Percentiles rank a stretch among this genome's conserved stretches.
These are phyloP conservation scores for Lecanicillium sp. DNA, from an alignment of 2,329 filamentous ascomycete species.

Conservation along the genomic window DNA sequence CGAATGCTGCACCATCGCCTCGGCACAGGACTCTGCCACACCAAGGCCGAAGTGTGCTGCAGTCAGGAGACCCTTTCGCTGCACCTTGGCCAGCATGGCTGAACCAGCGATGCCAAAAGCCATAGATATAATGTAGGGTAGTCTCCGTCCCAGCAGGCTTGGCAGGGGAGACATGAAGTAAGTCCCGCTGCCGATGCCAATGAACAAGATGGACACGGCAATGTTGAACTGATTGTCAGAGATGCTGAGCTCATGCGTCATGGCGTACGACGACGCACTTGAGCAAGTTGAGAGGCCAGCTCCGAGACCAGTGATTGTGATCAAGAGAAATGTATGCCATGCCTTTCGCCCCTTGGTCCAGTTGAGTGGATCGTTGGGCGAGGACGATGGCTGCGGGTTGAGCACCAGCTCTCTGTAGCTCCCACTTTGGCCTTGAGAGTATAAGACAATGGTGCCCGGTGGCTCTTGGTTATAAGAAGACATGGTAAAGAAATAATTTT, in stretches of 20 bases:
- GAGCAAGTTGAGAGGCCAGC: conserved; percentile 50
- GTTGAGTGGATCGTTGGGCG: conserved; percentile 44
- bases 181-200: conserved; percentile 48
- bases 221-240: conserved; percentile 45
- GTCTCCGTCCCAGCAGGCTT: conserved; percentile 45
- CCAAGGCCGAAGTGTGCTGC: conserved; percentile 51
- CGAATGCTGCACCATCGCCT: conserved; percentile 49
- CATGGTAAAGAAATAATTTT: conserved; percentile 2
- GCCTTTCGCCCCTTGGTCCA: conserved; percentile 39
- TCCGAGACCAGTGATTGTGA: conserved; percentile 46
- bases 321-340: conserved; percentile 43
- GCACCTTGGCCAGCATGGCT: conserved; percentile 43
- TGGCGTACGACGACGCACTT: conserved; percentile 41
- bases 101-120: conserved; percentile 39
- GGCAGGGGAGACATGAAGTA: conserved; percentile 44
- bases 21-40: conserved; percentile 47
- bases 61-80: conserved; percentile 36
- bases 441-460: conserved; percentile 2
- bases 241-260: conserved; percentile 42
- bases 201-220: conserved; percentile 48
- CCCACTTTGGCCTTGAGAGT: neutral
- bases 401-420: conserved; percentile 38
- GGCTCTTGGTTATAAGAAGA: neutral
- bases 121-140: conserved; percentile 47
- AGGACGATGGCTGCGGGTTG: conserved; percentile 43